phyloP scores from a whole-genome alignment of 1,284 basidiomycete genomes.

The Ustilago esculenta region DNA sequence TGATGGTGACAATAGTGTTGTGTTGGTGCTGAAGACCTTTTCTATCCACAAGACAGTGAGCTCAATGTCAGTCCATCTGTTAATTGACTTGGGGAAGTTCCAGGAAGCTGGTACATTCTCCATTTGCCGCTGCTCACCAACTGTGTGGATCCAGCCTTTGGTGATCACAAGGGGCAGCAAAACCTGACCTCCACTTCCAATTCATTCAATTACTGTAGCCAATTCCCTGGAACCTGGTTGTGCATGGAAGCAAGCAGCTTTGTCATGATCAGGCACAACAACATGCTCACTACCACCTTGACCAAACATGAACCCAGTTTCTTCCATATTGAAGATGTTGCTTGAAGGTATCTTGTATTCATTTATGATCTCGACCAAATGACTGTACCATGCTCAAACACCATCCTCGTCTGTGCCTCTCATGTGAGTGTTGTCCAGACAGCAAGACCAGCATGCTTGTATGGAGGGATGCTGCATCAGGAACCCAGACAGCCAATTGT shows the following conservation, averaged over 20 bases:
- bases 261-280: slow-evolving; percentile 5
- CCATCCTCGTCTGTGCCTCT: no score
- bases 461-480: no score
- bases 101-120: slow-evolving; percentile 1
- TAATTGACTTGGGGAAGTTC: slow-evolving; percentile 3
- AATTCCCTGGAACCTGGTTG: slow-evolving; percentile 6
- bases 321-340: no score
- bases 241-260: slow-evolving; percentile 4
- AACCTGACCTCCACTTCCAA: slow-evolving; percentile 11
- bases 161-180: background rate
- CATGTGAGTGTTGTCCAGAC: no score
- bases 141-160: background rate
- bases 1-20: slow-evolving; percentile 6
- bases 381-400: no score
- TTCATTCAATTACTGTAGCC: slow-evolving; percentile 15
- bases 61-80: slow-evolving; percentile 8
- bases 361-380: no score
- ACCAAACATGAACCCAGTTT: slow-evolving; percentile 1
- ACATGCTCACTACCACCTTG: slow-evolving; percentile 1
- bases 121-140: slow-evolving; percentile 10
- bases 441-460: no score
- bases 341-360: no score
- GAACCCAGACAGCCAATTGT: no score
- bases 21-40: slow-evolving; percentile 1
- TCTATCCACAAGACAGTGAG: slow-evolving; percentile 4